Evolutionary conservation across 495 filamentous ascomycete genomes (phyloP).

Genomic region (Podospora australis): DNA sequence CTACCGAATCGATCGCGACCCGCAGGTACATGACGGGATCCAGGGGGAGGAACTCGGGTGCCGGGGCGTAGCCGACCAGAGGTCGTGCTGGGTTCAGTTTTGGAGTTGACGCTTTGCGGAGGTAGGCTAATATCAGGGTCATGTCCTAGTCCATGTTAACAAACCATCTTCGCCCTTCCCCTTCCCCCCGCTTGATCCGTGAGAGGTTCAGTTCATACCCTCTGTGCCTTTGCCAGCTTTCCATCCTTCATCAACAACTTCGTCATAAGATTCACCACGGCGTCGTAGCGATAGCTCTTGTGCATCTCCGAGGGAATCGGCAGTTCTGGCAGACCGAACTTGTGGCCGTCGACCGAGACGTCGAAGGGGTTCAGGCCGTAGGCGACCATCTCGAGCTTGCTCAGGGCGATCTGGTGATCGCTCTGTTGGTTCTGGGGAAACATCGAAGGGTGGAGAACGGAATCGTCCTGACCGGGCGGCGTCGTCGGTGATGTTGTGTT

Average conservation of each 20-base stretch:
- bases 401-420: slow-evolving; percentile 32
- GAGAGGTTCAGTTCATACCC: slow-evolving; percentile 47
- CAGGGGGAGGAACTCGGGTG: slow-evolving; percentile 64
- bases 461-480: not conserved
- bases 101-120: slow-evolving; percentile 78
- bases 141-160: slow-evolving; percentile 57
- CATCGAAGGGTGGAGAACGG: not conserved
- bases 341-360: slow-evolving; percentile 49
- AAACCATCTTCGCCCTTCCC: not conserved
- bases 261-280: slow-evolving; percentile 75
- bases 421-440: slow-evolving; percentile 3
- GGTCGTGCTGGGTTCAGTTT: slow-evolving; percentile 58
- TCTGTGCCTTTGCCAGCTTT: slow-evolving; percentile 74
- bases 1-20: slow-evolving; percentile 91
- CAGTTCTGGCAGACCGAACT: slow-evolving; percentile 65
- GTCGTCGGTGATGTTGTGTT: slow-evolving; percentile 6
- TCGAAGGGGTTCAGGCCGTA: slow-evolving; percentile 27
- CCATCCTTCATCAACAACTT: slow-evolving; percentile 87
- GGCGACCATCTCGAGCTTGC: slow-evolving; percentile 27
- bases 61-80: slow-evolving; percentile 66
- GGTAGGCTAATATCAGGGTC: slow-evolving; percentile 73
- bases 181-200: not conserved
- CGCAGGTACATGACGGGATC: slow-evolving; percentile 75
- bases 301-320: slow-evolving; percentile 55
- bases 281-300: slow-evolving; percentile 72